Evolutionary conservation across 75 land plant genomes (phyloP), one percentile per base, ranked within the genome.

Genomic region (Cryptomeria japonica): DNA sequence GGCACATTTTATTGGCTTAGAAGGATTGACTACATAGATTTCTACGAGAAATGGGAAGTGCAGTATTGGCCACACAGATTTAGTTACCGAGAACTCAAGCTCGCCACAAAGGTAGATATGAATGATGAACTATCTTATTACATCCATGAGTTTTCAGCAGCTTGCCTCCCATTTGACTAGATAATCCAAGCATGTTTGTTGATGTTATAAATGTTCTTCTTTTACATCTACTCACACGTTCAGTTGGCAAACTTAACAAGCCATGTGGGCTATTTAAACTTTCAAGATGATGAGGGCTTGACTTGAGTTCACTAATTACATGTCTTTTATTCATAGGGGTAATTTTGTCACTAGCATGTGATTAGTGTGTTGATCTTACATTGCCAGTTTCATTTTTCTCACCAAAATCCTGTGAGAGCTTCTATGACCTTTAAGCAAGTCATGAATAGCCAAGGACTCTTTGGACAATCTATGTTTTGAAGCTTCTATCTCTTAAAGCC

Each of bases 31-130:
- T 75, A 75, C 77, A 75, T 75, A 10, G 77, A 75, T 13, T 75
- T 75, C 77, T 75, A 75, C 7, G 77, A 75, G 37, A 75, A 75
- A 34, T 75, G 77, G 77, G 77, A 75, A 34, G 5, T 75, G 16
- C 77, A 75, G 77, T 75, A 32, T 34, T 75, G 77, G 77, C 77
- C 77, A 3, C 77, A 75, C 77, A 31, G 77, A 34, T 75, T 75
- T 34, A 9, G 1, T 11, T 75, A 75, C 38, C 13, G 77, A 16
- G 77, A 75, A 31, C 77, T 75, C 16, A 31, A 34, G 4, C 77
- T 32, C 5, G 38, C 37, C 37, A 75, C 77, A 34, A 75, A 75
- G 77, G 70, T 64, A 64, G 70, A 64, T 22, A 64, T 64, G 28
- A 64, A 64, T 6, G 70, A 64, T 25, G 9, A 31, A 64, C 3